Base-by-base conservation (phyloP, 345 rosid species). In the Carallia brachiata region DNA sequence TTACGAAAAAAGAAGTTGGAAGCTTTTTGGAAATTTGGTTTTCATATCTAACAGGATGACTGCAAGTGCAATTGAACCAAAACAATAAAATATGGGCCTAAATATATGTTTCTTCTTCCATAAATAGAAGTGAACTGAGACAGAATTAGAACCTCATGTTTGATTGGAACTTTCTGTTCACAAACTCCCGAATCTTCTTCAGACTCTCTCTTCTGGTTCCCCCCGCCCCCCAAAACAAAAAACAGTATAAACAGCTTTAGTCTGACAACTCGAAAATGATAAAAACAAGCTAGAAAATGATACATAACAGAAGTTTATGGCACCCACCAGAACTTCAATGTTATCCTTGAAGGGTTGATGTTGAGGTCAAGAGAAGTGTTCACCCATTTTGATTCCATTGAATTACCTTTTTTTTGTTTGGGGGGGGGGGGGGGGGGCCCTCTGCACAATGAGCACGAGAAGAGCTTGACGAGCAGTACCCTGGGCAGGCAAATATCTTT, bases 331-430 rank as follows among this genome's bases (percentile, higher is more conserved):
- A 72, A 66, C 7, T 67, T 72, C 76, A 34, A 54, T 77, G 37
- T 70, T 28, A 9, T 57, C 67, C 50, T 36, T 57, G 75, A 73
- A 55, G 84, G 70, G 65, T 73, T 84, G 73, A 78, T 74, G 36
- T 82, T 86, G 78, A 92, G 92, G 61, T 87, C 85, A 27, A 92
- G 92, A 52, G 89, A 77, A 6, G 87, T 81, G 63, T 84, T 85
- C 40, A 74, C 82, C 80, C 77, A 73, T 17, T 75, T 19, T 1
- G 84, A 79, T 15, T 80, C 86, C 86, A 83, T 83, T 3, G 57
- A 60, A 16, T 2, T 13, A 57, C 19, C 23, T 23, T 23, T 23
- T 23, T 23, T 23, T 23, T 23, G 23, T 0, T 0, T 0, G 23
- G 23, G 23, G 23, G 23, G 23, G 23, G 23, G 23, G 23, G 23